These are phyloP conservation scores for Candida nanaspora DNA, from an alignment of 805 yeast species.

Conservation along the genomic window DNA sequence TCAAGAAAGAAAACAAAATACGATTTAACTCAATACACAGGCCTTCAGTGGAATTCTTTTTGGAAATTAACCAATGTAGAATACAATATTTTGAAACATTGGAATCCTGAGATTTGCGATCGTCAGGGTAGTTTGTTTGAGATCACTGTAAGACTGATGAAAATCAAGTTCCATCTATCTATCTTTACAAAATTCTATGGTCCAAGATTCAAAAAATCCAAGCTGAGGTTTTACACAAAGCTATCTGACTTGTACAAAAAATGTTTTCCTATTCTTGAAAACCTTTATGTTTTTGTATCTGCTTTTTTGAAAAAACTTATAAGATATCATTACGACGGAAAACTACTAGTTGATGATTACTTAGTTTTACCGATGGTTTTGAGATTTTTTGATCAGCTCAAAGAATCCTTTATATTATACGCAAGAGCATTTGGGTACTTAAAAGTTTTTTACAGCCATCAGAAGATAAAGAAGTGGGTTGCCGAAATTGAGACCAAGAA, in stretches of 20 bases:
- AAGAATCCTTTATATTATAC: constrained; percentile 16
- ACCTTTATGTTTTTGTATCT: constrained; percentile 18
- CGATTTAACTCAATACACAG: background rate
- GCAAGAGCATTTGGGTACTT: constrained; percentile 22
- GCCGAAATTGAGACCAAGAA: background rate
- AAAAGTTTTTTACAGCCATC: constrained; percentile 16
- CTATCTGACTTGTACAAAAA: constrained; percentile 16
- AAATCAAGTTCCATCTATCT: constrained; percentile 18
- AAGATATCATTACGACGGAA: constrained; percentile 20
- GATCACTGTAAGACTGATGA: constrained; percentile 16
- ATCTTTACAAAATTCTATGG: constrained; percentile 22
- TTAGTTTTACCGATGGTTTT: constrained; percentile 16
- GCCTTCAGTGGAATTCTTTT: constrained; percentile 5
- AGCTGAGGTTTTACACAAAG: constrained; percentile 9
- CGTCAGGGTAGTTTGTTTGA: constrained; percentile 24
- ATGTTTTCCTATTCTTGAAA: constrained; percentile 19
- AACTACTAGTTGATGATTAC: constrained; percentile 21
- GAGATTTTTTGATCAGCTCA: constrained; percentile 20
- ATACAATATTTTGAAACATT: constrained; percentile 10
- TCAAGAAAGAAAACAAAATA: background rate
- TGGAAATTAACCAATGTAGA: constrained; percentile 22
- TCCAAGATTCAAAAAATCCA: constrained; percentile 13
- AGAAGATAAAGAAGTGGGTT: background rate
- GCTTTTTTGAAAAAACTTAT: constrained; percentile 17
- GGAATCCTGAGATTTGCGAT: constrained; percentile 20